Evolutionary conservation across 768 basidiomycete genomes (phyloP).

Genomic region (Hericium coralloides): DNA sequence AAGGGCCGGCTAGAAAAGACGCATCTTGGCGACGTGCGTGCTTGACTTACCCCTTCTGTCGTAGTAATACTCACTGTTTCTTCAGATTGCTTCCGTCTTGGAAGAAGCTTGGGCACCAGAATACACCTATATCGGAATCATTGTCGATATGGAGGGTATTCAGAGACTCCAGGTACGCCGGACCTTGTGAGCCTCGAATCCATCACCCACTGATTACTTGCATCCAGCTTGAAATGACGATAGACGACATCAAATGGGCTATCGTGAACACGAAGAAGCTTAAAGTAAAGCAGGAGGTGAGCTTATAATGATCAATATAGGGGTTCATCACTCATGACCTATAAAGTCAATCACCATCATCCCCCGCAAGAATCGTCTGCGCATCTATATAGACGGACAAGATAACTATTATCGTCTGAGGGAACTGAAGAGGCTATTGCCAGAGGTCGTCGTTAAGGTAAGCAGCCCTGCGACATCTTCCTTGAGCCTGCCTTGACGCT

Average conservation of each 20-base stretch:
- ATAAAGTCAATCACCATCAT: constrained; percentile 66
- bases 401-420: constrained; percentile 81
- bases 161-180: constrained; percentile 70
- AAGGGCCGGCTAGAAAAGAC: constrained; percentile 96
- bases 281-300: constrained; percentile 83
- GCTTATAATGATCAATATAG: neutral
- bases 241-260: constrained; percentile 91
- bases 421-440: constrained; percentile 75
- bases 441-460: constrained; percentile 88
- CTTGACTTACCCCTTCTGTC: neutral
- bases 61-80: neutral
- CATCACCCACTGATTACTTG: neutral
- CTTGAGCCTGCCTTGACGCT: neutral
- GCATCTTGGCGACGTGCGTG: constrained; percentile 77
- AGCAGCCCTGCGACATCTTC: neutral
- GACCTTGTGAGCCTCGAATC: neutral
- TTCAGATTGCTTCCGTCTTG: constrained; percentile 79
- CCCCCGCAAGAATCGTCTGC: constrained; percentile 61
- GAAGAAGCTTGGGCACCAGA: constrained; percentile 95
- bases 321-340: neutral
- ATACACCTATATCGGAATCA: constrained; percentile 88
- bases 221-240: constrained; percentile 75
- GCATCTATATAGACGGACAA: constrained; percentile 69
- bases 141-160: constrained; percentile 83
- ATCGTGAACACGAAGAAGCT: constrained; percentile 82